Percentiles rank a stretch among this genome's conserved stretches.
phyloP scores from a whole-genome alignment of 2,329 filamentous ascomycete species.

The Fusarium euwallaceae region DNA sequence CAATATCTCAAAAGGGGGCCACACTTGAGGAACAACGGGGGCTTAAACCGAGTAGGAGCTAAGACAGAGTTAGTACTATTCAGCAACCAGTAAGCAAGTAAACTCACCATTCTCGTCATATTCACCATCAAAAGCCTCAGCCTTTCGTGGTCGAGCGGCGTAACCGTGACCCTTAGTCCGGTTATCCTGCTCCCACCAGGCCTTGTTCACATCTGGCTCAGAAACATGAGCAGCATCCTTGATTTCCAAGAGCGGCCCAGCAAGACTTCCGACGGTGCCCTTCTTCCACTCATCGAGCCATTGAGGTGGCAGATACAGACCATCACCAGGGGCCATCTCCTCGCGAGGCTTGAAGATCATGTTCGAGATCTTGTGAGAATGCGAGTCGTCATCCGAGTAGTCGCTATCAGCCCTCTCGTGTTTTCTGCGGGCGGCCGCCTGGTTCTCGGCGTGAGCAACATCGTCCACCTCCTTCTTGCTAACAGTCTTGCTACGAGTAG shows the following conservation, averaged over 20 bases:
- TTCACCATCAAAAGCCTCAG: conserved; percentile 75
- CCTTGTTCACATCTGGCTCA: conserved; percentile 63
- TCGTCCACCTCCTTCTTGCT: conserved; percentile 20
- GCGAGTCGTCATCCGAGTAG: conserved; percentile 48
- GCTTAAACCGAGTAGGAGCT: conserved; percentile 81
- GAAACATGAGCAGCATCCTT: conserved; percentile 55
- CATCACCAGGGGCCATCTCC: conserved; percentile 62
- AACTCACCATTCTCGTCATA: conserved; percentile 73
- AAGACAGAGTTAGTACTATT: conserved; percentile 25
- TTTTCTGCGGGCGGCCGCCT: conserved; percentile 34
- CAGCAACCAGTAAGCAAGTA: neutral
- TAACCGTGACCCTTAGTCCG: conserved; percentile 62
- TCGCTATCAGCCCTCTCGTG: conserved; percentile 50
- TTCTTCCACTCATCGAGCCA: conserved; percentile 82
- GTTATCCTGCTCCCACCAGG: conserved; percentile 82
- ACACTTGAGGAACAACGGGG: conserved; percentile 86
- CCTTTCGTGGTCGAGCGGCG: conserved; percentile 64
- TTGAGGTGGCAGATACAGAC: conserved; percentile 69
- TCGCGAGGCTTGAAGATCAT: conserved; percentile 58
- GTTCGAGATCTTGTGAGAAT: conserved; percentile 56
- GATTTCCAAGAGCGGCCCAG: conserved; percentile 71
- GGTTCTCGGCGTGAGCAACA: conserved; percentile 27
- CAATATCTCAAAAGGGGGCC: conserved; percentile 92
- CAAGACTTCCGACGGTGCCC: conserved; percentile 72
- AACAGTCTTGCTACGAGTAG: conserved; percentile 39